Evolutionary conservation across 768 basidiomycete species (phyloP).

Genomic region (Terana coerulea): DNA sequence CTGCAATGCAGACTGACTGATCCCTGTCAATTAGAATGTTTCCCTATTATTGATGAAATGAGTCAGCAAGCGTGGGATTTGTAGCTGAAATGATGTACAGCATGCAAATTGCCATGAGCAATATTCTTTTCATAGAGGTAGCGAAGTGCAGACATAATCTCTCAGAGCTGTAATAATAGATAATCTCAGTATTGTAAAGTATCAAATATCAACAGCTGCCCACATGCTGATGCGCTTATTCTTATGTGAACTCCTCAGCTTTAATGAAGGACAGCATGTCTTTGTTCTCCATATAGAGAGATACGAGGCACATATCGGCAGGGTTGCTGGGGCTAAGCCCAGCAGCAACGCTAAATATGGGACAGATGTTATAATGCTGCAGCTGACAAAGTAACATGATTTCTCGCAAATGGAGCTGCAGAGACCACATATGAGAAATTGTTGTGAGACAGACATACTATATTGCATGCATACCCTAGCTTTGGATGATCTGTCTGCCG

Average conservation of each 20-base stretch:
- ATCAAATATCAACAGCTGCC: neutral
- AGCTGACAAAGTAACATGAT: neutral
- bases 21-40: neutral
- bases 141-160: neutral
- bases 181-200: neutral
- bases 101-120: constrained; percentile 2
- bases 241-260: no score
- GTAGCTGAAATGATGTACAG: neutral
- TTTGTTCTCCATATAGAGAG: neutral
- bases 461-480: no score
- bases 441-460: no score
- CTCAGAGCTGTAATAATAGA: neutral
- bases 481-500: no score
- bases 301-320: neutral
- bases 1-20: neutral
- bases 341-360: neutral
- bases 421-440: no score
- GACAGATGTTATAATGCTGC: neutral
- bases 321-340: neutral
- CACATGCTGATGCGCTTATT: neutral
- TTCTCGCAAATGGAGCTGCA: neutral
- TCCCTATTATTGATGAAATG: neutral
- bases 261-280: neutral
- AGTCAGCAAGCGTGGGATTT: neutral
- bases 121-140: neutral